Evolutionary conservation across 257 asterid genomes (phyloP), one percentile per base, ranked within the genome.

Genomic region (Linaria vulgaris): DNA sequence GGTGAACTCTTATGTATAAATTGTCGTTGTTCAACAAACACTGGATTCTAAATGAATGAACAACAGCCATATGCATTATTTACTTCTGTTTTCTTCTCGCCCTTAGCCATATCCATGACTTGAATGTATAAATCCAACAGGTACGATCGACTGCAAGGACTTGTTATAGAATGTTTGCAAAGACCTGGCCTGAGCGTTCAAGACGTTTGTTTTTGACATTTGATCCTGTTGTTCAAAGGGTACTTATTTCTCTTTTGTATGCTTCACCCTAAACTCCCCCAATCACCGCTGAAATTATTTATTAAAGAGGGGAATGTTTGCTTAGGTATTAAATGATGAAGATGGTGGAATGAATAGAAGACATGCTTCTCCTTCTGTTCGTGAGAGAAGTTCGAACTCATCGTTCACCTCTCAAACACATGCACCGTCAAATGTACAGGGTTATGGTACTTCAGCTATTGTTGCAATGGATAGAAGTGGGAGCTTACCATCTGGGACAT

Each of bases 131-230:
- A 62, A 51, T 66, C 67, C 66, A 66, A 71, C 83, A 94, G 99
- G 99, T 94, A 34, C 88, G 97, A 47, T 87, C 97, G 66, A 90
- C 90, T 72, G 99, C 99, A 57, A 85, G 99, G 83, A 77, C 89
- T 46, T 90, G 95, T 68, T 94, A 84, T 74, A 84, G 95, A 80
- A 84, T 94, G 99, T 94, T 94, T 71, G 86, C 95, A 25, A 94
- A 87, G 81, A 94, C 99, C 62, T 94, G 97, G 99, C 95, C 99
- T n/a, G 97, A 94, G 62, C 97, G 99, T 56, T 85, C 99, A 19
- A 79, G 99, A 49, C 95, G 97, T 69, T 67, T 94, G 79, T 94
- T 87, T 79, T 64, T 74, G 75, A 71, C 92, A 67, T 94, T 94
- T 23, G 97, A 94, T 82, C 90, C 96, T 68, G 97, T 78, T 64